phyloP scores from a whole-genome alignment of 2,329 filamentous ascomycete genomes.

The Penicillium glabrum region DNA sequence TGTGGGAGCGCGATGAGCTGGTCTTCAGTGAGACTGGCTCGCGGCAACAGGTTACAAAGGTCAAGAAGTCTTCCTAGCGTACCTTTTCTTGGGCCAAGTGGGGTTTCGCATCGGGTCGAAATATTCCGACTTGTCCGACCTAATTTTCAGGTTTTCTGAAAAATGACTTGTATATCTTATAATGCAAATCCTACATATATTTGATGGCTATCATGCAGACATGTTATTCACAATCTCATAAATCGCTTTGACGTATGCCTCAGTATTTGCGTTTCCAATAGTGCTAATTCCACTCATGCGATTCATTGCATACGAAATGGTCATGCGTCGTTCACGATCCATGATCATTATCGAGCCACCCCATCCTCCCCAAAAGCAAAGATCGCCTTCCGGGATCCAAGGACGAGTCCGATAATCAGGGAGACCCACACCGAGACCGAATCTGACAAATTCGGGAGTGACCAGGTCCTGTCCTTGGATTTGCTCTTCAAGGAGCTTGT shows the following conservation, averaged over 20 bases:
- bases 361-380: constrained; percentile 48
- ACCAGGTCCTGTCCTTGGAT: constrained; percentile 43
- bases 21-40: constrained; percentile 37
- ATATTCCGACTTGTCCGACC: background rate
- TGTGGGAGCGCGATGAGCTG: constrained; percentile 53
- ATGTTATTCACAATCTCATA: constrained; percentile 25
- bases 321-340: constrained; percentile 45
- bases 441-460: constrained; percentile 34
- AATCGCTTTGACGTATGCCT: constrained; percentile 32
- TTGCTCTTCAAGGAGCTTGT: constrained; percentile 49
- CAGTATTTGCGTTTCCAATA: constrained; percentile 29
- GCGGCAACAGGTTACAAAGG: constrained; percentile 30
- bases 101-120: background rate
- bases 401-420: constrained; percentile 24
- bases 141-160: background rate
- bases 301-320: constrained; percentile 50
- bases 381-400: constrained; percentile 32
- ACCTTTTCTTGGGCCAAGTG: background rate
- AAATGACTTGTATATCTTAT: background rate
- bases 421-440: constrained; percentile 47
- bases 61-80: constrained; percentile 26
- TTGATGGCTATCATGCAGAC: background rate
- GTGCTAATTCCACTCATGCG: constrained; percentile 36
- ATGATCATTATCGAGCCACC: constrained; percentile 48
- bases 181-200: background rate